These are phyloP conservation scores for Dothideomycetidae sp. DNA, from an alignment of 2,329 filamentous ascomycete species.

Conservation along the genomic window DNA sequence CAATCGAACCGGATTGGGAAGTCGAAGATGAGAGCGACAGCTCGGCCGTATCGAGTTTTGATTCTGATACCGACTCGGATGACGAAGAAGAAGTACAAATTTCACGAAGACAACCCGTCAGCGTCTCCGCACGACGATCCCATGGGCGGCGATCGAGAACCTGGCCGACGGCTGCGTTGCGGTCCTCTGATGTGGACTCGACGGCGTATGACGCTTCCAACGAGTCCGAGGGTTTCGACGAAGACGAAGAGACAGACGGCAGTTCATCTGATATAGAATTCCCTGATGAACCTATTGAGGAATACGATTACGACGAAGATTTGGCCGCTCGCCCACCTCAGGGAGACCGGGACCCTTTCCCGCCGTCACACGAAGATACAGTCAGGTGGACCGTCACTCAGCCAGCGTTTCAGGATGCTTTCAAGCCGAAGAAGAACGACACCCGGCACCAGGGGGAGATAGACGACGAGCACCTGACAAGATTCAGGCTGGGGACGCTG, in stretches of 20 bases:
- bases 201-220: too few relatives aligned
- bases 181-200: too few relatives aligned
- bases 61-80: slow-evolving; percentile 38
- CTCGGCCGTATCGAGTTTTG: slow-evolving; percentile 18
- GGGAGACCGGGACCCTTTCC: too few relatives aligned
- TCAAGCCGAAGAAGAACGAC: slow-evolving; percentile 54
- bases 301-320: too few relatives aligned
- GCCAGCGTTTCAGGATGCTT: slow-evolving; percentile 59
- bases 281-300: too few relatives aligned
- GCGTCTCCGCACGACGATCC: slow-evolving; percentile 33
- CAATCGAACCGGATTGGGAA: too few relatives aligned
- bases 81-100: slow-evolving; percentile 13
- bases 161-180: slow-evolving; percentile 30
- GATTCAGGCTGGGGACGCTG: slow-evolving; percentile 66
- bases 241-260: too few relatives aligned
- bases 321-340: too few relatives aligned
- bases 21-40: slow-evolving; percentile 21
- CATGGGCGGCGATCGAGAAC: slow-evolving; percentile 45
- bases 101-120: slow-evolving; percentile 16
- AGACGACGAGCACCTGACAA: slow-evolving; percentile 64
- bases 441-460: slow-evolving; percentile 72
- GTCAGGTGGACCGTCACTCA: slow-evolving; percentile 59
- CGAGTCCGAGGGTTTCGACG: too few relatives aligned
- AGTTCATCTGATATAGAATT: too few relatives aligned
- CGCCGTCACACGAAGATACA: slow-evolving; percentile 60